A percentile compares a stretch with the other conserved stretches of the same genome.
These are phyloP conservation scores for Paramecium biaurelia DNA, from an alignment of 73 alveolate species.

Conservation along the genomic window DNA sequence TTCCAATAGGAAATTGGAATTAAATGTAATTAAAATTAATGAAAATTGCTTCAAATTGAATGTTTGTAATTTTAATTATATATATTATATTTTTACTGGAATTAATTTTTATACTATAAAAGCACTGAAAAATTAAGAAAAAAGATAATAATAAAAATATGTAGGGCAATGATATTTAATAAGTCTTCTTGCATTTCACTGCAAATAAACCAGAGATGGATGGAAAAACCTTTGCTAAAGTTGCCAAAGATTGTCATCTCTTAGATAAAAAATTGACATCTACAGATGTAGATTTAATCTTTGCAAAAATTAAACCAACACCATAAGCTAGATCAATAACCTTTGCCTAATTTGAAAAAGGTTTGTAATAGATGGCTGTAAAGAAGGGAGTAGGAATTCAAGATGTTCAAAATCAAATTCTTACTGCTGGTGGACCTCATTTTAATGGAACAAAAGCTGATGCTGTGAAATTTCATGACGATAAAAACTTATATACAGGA, in stretches of 20 bases:
- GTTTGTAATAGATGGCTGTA: constrained; percentile 82
- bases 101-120: neutral
- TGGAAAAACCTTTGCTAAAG: constrained; percentile 60
- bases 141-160: constrained; percentile 12
- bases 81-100: neutral
- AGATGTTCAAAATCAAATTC: constrained; percentile 64
- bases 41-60: neutral
- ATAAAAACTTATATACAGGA: constrained; percentile 88
- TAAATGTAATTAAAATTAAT: neutral
- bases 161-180: constrained; percentile 48
- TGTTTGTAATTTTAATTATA: neutral
- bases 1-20: neutral
- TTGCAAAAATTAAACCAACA: constrained; percentile 82
- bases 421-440: constrained; percentile 84
- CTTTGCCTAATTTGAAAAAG: constrained; percentile 79
- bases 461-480: constrained; percentile 94
- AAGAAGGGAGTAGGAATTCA: constrained; percentile 82
- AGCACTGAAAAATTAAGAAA: neutral
- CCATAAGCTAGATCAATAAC: constrained; percentile 82
- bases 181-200: constrained; percentile 47
- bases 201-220: constrained; percentile 55
- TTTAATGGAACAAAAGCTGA: constrained; percentile 92
- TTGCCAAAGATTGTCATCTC: constrained; percentile 55
- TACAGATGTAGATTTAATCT: constrained; percentile 76
- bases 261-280: constrained; percentile 52